These are phyloP conservation scores for Candida koratica DNA, from an alignment of 805 yeast species.

Conservation along the genomic window DNA sequence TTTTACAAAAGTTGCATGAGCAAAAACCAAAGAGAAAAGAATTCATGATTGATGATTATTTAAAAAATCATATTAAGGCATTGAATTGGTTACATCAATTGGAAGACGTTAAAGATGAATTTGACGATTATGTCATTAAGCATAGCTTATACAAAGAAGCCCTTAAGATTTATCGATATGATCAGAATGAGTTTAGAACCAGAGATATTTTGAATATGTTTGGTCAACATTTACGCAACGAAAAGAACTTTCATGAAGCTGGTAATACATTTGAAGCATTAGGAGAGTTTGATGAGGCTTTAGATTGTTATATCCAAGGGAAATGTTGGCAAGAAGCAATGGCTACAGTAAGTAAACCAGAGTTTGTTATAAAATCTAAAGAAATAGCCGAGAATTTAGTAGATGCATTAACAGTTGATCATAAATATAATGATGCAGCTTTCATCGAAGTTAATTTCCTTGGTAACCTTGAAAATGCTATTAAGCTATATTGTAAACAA, in stretches of 20 bases:
- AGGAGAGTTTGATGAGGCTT: conserved; percentile 52
- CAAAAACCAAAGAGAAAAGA: conserved; percentile 63
- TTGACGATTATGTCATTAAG: conserved; percentile 61
- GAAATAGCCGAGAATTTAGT: conserved; percentile 61
- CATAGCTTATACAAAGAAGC: conserved; percentile 73
- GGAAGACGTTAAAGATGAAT: conserved; percentile 46
- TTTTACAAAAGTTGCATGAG: conserved; percentile 72
- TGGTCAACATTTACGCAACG: conserved; percentile 58
- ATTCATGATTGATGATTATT: conserved; percentile 74
- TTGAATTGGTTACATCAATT: conserved; percentile 57
- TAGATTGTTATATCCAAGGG: conserved; percentile 64
- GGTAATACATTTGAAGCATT: conserved; percentile 75
- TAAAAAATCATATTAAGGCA: conserved; percentile 67
- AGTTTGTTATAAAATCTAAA: conserved; percentile 32
- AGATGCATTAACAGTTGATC: conserved; percentile 57
- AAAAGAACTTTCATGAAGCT: conserved; percentile 65
- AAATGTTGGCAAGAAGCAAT: conserved; percentile 86
- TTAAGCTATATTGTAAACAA: conserved; percentile 67
- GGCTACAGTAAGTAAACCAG: conserved; percentile 46
- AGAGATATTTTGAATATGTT: conserved; percentile 52
- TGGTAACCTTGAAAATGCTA: conserved; percentile 57
- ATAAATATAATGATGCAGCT: conserved; percentile 77
- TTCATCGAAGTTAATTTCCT: conserved; percentile 63
- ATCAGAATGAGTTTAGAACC: conserved; percentile 41
- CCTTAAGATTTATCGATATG: conserved; percentile 55